A percentile compares a stretch with the other conserved stretches of the same genome.
Conservation (phyloP, 108 stramenopile species). For the Licmophora abbreviata region DNA sequence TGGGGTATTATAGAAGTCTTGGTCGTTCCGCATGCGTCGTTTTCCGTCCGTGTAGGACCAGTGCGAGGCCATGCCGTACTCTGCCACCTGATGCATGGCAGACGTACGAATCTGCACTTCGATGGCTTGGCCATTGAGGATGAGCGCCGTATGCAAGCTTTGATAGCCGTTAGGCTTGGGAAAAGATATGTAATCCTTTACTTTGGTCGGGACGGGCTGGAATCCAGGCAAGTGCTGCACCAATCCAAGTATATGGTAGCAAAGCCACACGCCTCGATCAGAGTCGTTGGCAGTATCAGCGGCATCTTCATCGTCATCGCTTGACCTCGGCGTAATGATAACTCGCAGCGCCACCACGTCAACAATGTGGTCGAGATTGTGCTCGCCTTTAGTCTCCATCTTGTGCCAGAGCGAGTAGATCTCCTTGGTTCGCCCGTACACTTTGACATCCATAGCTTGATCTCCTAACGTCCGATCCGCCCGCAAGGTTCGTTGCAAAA, state of each 20-base stretch:
- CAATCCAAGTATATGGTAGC: constrained; percentile 89
- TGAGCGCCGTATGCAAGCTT: constrained; percentile 85
- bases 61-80: constrained; percentile 91
- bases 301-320: constrained; percentile 6
- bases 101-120: constrained; percentile 94
- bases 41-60: constrained; percentile 82
- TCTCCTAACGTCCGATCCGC: constrained; percentile 59
- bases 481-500: constrained; percentile 57
- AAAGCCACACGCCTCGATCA: constrained; percentile 80
- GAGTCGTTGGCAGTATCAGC: constrained; percentile 13
- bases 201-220: constrained; percentile 82
- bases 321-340: constrained; percentile 60
- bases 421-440: constrained; percentile 89
- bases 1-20: constrained; percentile 66
- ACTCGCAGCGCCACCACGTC: constrained; percentile 92
- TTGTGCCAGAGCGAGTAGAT: constrained; percentile 92
- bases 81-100: constrained; percentile 92
- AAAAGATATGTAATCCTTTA: constrained; percentile 92
- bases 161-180: constrained; percentile 94
- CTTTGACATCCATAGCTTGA: constrained; percentile 59
- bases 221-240: constrained; percentile 87
- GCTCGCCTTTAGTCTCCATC: constrained; percentile 81
- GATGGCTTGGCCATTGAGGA: constrained; percentile 81
- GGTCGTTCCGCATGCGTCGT: constrained; percentile 15
- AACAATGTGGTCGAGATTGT: constrained; percentile 78